These are phyloP conservation scores for Cordyceps farinosa DNA, from an alignment of 2,329 filamentous ascomycete species.

Conservation along the genomic window DNA sequence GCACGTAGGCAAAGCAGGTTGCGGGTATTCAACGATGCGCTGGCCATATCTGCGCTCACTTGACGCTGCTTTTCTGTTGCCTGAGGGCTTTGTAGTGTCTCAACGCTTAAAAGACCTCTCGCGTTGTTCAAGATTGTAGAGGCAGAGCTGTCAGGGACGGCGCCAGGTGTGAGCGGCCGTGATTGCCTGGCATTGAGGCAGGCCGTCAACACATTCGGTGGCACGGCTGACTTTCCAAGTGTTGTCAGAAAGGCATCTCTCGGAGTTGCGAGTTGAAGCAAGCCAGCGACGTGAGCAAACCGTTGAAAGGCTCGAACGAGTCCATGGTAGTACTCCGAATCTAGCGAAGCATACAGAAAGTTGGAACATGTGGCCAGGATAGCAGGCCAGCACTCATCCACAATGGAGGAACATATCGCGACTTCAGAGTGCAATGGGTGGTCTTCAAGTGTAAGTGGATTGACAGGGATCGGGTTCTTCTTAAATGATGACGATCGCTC, in stretches of 20 bases:
- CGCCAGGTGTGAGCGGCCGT: conserved; percentile 42
- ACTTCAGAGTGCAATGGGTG: conserved; percentile 70
- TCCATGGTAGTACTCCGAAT: conserved; percentile 90
- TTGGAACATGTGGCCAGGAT: conserved; percentile 93
- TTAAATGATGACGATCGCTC: conserved; percentile 66
- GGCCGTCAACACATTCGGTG: conserved; percentile 68
- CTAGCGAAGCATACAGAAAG: conserved; percentile 86
- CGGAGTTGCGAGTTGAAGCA: conserved; percentile 79
- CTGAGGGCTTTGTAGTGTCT: conserved; percentile 60
- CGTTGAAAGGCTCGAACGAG: conserved; percentile 92
- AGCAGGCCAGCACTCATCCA: conserved; percentile 93
- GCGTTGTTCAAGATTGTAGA: conserved; percentile 64
- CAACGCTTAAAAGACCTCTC: conserved; percentile 69
- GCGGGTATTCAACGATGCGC: conserved; percentile 69
- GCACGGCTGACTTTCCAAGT: conserved; percentile 87
- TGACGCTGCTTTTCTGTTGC: conserved; percentile 58
- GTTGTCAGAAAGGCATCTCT: conserved; percentile 94
- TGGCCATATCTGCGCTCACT: conserved; percentile 51
- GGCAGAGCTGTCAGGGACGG: conserved; percentile 46
- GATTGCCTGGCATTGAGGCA: conserved; percentile 50
- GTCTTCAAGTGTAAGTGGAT: conserved; percentile 72
- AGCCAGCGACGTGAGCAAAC: conserved; percentile 88
- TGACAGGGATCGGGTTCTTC: conserved; percentile 74
- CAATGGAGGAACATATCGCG: conserved; percentile 72
- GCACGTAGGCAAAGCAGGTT: conserved; percentile 89